Evolutionary conservation across 768 basidiomycete genomes (phyloP).

Genomic region (Postia placenta): DNA sequence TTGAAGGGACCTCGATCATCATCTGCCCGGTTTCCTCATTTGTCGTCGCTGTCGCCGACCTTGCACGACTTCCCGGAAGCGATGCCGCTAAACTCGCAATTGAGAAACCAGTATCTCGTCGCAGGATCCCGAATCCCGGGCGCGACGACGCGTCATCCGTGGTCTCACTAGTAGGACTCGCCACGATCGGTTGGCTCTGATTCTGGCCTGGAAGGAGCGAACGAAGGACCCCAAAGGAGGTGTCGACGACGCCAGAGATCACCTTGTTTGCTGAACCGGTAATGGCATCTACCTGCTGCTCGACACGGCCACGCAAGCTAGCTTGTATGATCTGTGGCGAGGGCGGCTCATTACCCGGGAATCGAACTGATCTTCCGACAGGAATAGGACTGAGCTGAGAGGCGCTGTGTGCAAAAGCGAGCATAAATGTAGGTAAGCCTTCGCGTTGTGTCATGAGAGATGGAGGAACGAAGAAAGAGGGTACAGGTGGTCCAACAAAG

Average conservation of each 20-base stretch:
- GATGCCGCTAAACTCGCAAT: slow-evolving; percentile 71
- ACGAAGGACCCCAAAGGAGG: slow-evolving; percentile 82
- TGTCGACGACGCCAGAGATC: slow-evolving; percentile 81
- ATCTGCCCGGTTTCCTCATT: slow-evolving; percentile 41
- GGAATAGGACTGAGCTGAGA: slow-evolving; percentile 81
- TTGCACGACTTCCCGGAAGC: slow-evolving; percentile 47
- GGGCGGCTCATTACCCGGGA: slow-evolving; percentile 38
- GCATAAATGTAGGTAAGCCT: slow-evolving; percentile 1
- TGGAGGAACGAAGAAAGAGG: background rate
- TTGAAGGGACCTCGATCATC: slow-evolving; percentile 49
- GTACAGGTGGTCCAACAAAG: slow-evolving; percentile 5
- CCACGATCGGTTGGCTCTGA: background rate
- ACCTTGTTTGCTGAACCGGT: slow-evolving; percentile 78
- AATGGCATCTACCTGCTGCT: slow-evolving; percentile 73
- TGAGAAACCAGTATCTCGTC: slow-evolving; percentile 76
- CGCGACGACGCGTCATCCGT: slow-evolving; percentile 17
- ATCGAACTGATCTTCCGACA: slow-evolving; percentile 44
- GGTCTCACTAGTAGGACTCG: slow-evolving; percentile 14
- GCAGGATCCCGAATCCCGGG: slow-evolving; percentile 60
- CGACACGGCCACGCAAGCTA: slow-evolving; percentile 67
- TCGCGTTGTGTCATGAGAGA: background rate
- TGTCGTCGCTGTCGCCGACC: slow-evolving; percentile 18
- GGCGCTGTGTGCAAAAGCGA: slow-evolving; percentile 39
- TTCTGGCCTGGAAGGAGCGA: slow-evolving; percentile 55
- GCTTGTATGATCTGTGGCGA: slow-evolving; percentile 41